Conservation (phyloP, 2,329 filamentous ascomycete species). For the Gyromitra esculenta region DNA sequence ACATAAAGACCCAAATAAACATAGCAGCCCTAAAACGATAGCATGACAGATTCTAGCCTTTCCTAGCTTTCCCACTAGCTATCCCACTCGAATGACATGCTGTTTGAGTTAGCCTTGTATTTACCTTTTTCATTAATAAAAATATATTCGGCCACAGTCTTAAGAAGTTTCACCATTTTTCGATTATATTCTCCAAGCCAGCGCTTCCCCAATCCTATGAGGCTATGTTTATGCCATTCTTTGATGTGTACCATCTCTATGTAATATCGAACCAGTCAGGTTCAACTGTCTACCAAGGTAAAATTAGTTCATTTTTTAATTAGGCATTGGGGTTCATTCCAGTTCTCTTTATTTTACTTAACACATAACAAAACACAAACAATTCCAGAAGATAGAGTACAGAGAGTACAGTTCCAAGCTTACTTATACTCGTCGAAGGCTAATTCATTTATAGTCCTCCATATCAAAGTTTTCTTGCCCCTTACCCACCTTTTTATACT, state of each 20-base stretch:
- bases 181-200: no score
- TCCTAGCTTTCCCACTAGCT: no score
- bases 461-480: not conserved
- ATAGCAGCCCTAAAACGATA: not conserved
- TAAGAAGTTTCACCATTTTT: no score
- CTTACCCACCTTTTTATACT: not conserved
- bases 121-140: no score
- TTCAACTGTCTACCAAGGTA: no score
- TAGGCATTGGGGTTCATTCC: not conserved
- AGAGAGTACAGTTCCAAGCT: constrained; percentile 16
- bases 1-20: not conserved
- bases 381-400: constrained; percentile 9
- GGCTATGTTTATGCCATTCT: no score
- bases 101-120: not conserved
- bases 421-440: not conserved
- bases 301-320: not conserved
- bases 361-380: not conserved
- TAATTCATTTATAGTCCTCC: constrained; percentile 14
- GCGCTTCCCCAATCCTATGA: no score
- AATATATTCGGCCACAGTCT: no score
- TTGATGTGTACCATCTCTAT: no score
- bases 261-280: no score
- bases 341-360: not conserved
- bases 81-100: not conserved
- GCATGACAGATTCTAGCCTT: no score